Percentiles rank a stretch among this genome's conserved stretches.
Evolutionary conservation across 2,329 filamentous ascomycete species (phyloP).

Genomic region (Blastomyces gilchristii): DNA sequence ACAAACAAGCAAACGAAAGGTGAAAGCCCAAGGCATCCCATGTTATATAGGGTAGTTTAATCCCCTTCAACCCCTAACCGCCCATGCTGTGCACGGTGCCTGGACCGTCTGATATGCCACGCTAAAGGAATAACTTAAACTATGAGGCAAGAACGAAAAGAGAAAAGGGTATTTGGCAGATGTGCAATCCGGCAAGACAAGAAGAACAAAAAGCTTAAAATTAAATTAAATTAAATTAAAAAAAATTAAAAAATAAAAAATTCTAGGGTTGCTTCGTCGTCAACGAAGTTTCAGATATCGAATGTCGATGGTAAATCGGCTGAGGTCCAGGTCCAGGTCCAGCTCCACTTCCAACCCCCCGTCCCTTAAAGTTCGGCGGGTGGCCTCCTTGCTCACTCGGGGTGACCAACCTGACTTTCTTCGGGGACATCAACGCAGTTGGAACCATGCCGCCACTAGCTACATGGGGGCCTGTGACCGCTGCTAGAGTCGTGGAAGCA

Average conservation of each 20-base stretch:
- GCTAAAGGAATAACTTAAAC: background rate
- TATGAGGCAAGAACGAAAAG: background rate
- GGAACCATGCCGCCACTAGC: constrained; percentile 18
- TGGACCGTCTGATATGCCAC: background rate
- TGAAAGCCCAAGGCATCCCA: background rate
- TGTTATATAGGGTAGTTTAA: background rate
- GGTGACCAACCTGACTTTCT: constrained; percentile 37
- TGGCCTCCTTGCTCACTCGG: constrained; percentile 33
- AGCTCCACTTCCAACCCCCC: background rate
- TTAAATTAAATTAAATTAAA: no score
- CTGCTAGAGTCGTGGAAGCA: constrained; percentile 17
- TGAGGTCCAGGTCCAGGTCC: background rate
- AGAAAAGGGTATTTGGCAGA: background rate
- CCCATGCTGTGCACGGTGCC: background rate
- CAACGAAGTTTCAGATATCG: background rate
- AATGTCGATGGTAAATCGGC: background rate
- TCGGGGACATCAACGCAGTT: constrained; percentile 32
- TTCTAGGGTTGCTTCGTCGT: background rate
- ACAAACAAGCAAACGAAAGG: background rate
- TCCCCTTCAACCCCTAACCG: background rate
- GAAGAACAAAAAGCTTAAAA: background rate
- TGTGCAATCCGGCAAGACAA: background rate
- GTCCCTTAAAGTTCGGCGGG: constrained; percentile 1
- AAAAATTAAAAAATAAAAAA: background rate
- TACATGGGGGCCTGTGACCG: constrained; percentile 9